Percentiles rank a stretch among this genome's conserved stretches.
phyloP scores from a whole-genome alignment of 2,329 filamentous ascomycete species.

The Ophiocordyceps australis region DNA sequence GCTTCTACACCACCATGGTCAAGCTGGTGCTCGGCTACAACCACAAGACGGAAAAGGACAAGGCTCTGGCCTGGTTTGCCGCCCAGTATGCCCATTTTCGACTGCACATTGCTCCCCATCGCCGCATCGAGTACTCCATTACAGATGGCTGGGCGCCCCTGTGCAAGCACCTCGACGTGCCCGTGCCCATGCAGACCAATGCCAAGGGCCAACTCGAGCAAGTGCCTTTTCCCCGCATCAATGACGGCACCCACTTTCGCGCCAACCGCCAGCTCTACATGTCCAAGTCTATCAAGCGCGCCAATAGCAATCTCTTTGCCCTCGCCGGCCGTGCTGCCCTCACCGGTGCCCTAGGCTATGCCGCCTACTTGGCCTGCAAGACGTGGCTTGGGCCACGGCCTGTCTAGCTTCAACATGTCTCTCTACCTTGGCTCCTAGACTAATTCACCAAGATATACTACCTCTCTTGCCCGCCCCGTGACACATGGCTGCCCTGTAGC shows the following conservation, averaged over 20 bases:
- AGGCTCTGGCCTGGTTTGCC: conserved; percentile 18
- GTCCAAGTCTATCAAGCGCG: conserved; percentile 5
- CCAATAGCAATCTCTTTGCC: conserved; percentile 8
- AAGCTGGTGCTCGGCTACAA: conserved; percentile 10
- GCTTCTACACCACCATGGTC: conserved; percentile 10
- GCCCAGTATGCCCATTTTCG: conserved; percentile 17
- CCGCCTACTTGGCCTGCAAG: conserved; percentile 13
- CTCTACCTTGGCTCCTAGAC: no score
- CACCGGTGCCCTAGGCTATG: conserved; percentile 9
- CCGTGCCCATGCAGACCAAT: conserved; percentile 15
- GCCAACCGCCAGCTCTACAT: conserved; percentile 2
- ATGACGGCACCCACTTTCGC: conserved; percentile 11
- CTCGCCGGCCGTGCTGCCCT: conserved; percentile 8
- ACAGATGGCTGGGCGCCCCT: conserved; percentile 21
- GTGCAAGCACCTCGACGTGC: conserved; percentile 18
- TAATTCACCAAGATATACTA: no score
- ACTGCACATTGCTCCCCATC: conserved; percentile 12
- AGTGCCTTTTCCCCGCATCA: conserved; percentile 14
- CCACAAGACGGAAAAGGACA: conserved; percentile 14
- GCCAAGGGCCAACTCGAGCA: conserved; percentile 11
- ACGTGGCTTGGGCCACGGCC: conserved; percentile 12
- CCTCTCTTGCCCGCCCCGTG: no score
- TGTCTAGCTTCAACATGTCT: no score
- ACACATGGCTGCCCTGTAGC: no score
- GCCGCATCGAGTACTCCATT: conserved; percentile 18